Evolutionary conservation across 2,329 filamentous ascomycete genomes (phyloP).

Genomic region (Talaromyces piceae): DNA sequence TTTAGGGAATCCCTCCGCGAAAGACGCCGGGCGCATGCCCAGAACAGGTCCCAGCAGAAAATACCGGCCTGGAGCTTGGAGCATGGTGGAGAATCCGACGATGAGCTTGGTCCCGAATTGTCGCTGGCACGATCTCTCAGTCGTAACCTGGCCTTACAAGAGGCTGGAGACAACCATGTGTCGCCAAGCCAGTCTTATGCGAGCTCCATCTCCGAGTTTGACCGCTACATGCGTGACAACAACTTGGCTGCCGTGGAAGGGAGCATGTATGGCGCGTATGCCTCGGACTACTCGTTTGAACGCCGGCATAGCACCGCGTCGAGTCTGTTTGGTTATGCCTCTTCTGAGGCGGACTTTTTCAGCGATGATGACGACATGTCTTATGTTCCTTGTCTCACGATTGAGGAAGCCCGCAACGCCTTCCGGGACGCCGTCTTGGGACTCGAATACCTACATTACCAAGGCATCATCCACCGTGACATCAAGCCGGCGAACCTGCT

Average conservation of each 20-base stretch:
- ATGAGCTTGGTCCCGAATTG: conserved; percentile 34
- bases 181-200: conserved; percentile 48
- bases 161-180: conserved; percentile 36
- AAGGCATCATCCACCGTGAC: conserved; percentile 75
- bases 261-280: conserved; percentile 69
- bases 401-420: conserved; percentile 70
- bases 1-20: conserved; percentile 53
- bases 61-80: conserved; percentile 78
- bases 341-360: conserved; percentile 38
- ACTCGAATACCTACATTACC: conserved; percentile 85
- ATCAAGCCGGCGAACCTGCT: conserved; percentile 88
- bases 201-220: conserved; percentile 38
- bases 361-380: conserved; percentile 71
- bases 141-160: conserved; percentile 28
- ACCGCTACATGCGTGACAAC: conserved; percentile 22
- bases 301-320: conserved; percentile 75
- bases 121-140: conserved; percentile 26
- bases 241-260: conserved; percentile 58
- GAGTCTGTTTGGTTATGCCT: conserved; percentile 46
- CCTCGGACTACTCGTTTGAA: conserved; percentile 50
- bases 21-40: conserved; percentile 52
- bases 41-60: conserved; percentile 43
- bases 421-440: conserved; percentile 92
- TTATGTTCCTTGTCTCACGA: conserved; percentile 87
- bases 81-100: conserved; percentile 57